A percentile compares a stretch with the other conserved stretches of the same genome.
These are phyloP conservation scores for Parachaetomium inaequale DNA, from an alignment of 495 filamentous ascomycete genomes.

Conservation along the genomic window DNA sequence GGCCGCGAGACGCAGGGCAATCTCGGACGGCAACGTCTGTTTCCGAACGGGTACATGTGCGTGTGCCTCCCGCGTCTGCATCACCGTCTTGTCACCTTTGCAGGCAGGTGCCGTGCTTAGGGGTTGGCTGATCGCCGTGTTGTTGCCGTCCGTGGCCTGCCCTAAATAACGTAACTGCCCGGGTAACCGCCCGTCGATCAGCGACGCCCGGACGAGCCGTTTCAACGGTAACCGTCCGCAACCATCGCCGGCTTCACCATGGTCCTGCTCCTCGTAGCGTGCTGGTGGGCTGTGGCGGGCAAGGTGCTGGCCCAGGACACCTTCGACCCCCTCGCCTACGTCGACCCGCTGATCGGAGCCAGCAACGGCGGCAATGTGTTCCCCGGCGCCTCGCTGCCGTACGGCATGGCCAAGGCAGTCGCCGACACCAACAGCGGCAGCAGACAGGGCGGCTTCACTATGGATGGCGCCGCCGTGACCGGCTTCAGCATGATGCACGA, in stretches of 20 bases:
- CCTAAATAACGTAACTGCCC: background rate
- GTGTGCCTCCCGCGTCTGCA: background rate
- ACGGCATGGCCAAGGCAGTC: conserved; percentile 74
- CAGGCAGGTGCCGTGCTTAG: conserved; percentile 2
- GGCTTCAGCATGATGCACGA: conserved; percentile 71
- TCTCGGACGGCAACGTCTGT: background rate
- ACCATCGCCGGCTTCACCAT: conserved; percentile 1
- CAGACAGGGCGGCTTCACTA: conserved; percentile 71
- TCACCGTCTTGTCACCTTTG: background rate
- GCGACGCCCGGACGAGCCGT: background rate
- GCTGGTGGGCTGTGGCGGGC: conserved; percentile 12
- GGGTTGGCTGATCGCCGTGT: background rate
- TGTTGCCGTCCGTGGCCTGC: background rate
- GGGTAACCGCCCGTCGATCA: background rate
- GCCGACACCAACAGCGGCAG: conserved; percentile 61
- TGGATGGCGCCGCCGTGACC: conserved; percentile 56
- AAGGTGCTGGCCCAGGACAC: conserved; percentile 19
- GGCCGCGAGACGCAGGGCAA: background rate
- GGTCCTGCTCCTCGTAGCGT: conserved; percentile 8
- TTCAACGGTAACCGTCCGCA: too few species aligned
- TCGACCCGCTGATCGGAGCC: conserved; percentile 58
- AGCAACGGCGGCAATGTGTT: conserved; percentile 70
- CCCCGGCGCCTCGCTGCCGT: conserved; percentile 68
- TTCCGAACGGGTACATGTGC: background rate
- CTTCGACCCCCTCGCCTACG: conserved; percentile 41